These are phyloP conservation scores for Stagonosporopsis vannaccii DNA, from an alignment of 2,329 filamentous ascomycete species.

Conservation along the genomic window DNA sequence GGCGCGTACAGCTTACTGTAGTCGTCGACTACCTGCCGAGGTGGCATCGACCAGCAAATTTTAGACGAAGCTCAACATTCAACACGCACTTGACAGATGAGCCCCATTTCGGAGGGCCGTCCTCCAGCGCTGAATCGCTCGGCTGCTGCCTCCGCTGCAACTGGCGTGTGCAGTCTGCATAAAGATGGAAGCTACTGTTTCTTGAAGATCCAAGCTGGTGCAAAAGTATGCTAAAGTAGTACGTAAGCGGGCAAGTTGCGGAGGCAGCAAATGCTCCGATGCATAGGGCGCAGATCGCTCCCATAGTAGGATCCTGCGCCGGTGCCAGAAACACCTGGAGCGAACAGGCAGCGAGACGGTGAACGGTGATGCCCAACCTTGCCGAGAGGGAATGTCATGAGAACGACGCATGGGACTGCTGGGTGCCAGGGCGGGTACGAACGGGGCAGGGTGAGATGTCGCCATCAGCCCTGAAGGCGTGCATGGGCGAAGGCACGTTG, in stretches of 20 bases:
- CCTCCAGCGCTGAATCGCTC: neutral
- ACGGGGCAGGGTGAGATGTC: conserved; percentile 4
- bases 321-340: conserved; percentile 7
- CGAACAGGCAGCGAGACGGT: conserved; percentile 14
- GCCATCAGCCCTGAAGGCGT: conserved; percentile 2
- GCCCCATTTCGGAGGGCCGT: conserved; percentile 1
- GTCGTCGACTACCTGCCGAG: conserved; percentile 7
- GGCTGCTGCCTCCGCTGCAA: neutral
- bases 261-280: conserved; percentile 16
- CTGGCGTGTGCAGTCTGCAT: neutral
- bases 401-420: conserved; percentile 10
- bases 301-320: conserved; percentile 10
- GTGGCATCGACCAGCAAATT: neutral
- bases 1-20: conserved; percentile 13
- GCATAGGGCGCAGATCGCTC: conserved; percentile 12
- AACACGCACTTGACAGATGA: neutral
- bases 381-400: conserved; percentile 10
- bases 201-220: neutral
- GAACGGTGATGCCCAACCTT: conserved; percentile 17
- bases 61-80: neutral
- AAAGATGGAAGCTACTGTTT: neutral
- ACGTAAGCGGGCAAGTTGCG: conserved; percentile 18
- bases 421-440: conserved; percentile 3
- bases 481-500: neutral
- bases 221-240: conserved; percentile 10